Conservation (phyloP, 768 basidiomycete species). For the Mycena galericulata region DNA sequence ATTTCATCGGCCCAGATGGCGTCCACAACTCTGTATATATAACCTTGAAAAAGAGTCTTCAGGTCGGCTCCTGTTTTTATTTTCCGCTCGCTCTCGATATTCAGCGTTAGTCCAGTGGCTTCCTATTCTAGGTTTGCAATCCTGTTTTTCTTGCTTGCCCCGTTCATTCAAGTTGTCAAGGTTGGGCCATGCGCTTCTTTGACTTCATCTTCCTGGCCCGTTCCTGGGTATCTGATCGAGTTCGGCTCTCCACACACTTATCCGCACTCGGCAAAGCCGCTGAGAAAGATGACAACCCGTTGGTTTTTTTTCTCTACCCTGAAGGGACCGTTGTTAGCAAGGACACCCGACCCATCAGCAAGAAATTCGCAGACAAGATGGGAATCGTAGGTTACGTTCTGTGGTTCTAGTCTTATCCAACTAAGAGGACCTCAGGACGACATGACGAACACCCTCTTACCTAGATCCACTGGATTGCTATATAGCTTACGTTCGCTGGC, state of each 20-base stretch:
- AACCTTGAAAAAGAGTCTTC: constrained; percentile 91
- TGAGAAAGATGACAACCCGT: constrained; percentile 74
- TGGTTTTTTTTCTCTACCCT: constrained; percentile 91
- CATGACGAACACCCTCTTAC: constrained; percentile 84
- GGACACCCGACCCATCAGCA: constrained; percentile 86
- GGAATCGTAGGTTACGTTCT: constrained; percentile 77
- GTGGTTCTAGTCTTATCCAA: neutral
- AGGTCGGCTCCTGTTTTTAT: constrained; percentile 54
- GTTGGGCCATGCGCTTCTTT: constrained; percentile 97
- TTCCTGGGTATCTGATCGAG: constrained; percentile 89
- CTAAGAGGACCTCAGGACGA: constrained; percentile 68
- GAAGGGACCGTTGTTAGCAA: constrained; percentile 95
- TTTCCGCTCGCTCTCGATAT: neutral
- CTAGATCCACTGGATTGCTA: constrained; percentile 91
- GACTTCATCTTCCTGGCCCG: constrained; percentile 93
- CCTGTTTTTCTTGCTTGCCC: no score
- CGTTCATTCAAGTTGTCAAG: no score
- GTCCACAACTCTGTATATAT: constrained; percentile 86
- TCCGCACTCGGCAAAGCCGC: constrained; percentile 76
- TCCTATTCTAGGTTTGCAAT: constrained; percentile 69
- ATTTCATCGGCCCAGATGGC: constrained; percentile 71
- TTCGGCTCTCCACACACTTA: constrained; percentile 73
- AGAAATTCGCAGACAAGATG: constrained; percentile 88
- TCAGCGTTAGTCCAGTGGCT: constrained; percentile 53
- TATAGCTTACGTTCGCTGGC: constrained; percentile 86